Percentiles rank a stretch among this genome's conserved stretches.
Evolutionary conservation across 768 basidiomycete genomes (phyloP).

Genomic region (Termitomyces sp.): DNA sequence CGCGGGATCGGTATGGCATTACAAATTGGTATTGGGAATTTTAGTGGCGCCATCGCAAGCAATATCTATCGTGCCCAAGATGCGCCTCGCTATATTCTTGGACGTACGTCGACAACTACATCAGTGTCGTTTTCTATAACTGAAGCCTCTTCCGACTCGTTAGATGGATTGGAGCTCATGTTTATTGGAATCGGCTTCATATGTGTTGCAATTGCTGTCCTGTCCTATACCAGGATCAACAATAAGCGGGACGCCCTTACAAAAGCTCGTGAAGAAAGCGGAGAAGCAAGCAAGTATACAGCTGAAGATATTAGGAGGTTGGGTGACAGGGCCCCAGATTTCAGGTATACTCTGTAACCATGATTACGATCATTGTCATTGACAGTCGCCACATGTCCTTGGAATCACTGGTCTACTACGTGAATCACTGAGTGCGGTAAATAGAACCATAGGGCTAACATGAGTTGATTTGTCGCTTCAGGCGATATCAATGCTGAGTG

Average conservation of each 20-base stretch:
- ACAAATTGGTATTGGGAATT: constrained; percentile 67
- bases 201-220: constrained; percentile 40
- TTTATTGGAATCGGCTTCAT: constrained; percentile 66
- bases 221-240: constrained; percentile 57
- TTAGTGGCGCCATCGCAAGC: constrained; percentile 59
- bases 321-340: constrained; percentile 63
- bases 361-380: too few species aligned
- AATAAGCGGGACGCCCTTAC: constrained; percentile 39
- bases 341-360: constrained; percentile 44
- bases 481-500: too few species aligned
- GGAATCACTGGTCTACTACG: too few species aligned
- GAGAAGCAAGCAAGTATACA: constrained; percentile 30
- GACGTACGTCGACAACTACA: constrained; percentile 43
- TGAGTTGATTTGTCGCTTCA: constrained; percentile 15
- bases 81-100: constrained; percentile 55
- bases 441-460: constrained; percentile 33
- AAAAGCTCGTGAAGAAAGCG: constrained; percentile 24
- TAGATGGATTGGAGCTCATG: constrained; percentile 65
- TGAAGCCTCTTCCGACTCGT: neutral
- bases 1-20: constrained; percentile 66
- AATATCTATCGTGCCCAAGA: constrained; percentile 62
- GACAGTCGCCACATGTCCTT: too few species aligned
- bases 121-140: neutral
- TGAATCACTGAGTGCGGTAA: constrained; percentile 24
- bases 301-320: constrained; percentile 35